A percentile compares a stretch with the other conserved stretches of the same genome.
phyloP scores from a whole-genome alignment of 2,329 filamentous ascomycete species.

The Fusarium metavorans region DNA sequence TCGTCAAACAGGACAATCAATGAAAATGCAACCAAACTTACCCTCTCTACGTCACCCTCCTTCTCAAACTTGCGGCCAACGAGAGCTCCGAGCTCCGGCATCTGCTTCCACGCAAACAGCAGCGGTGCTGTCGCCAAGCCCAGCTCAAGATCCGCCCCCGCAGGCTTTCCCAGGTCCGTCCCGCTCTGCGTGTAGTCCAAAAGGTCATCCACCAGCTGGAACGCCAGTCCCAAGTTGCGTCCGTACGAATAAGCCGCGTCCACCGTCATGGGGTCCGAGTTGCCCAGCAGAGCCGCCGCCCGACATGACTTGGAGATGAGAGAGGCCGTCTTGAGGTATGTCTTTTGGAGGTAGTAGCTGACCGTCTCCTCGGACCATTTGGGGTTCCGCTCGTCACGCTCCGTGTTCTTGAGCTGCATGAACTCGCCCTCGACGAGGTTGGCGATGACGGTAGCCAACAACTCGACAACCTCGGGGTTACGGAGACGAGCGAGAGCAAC shows the following conservation, averaged over 20 bases:
- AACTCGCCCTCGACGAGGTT: constrained; percentile 99
- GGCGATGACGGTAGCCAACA: constrained; percentile 95
- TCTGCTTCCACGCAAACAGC: constrained; percentile 94
- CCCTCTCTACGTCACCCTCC: constrained; percentile 86
- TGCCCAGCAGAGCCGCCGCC: constrained; percentile 86
- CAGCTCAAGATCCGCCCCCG: constrained; percentile 92
- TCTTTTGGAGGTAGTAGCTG: constrained; percentile 96
- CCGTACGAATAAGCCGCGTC: constrained; percentile 94
- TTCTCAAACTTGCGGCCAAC: constrained; percentile 91
- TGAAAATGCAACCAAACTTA: constrained; percentile 59
- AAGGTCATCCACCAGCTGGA: constrained; percentile 98
- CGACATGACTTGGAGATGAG: constrained; percentile 97
- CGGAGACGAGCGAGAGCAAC: constrained; percentile 91
- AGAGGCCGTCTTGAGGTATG: constrained; percentile 95
- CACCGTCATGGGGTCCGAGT: constrained; percentile 80
- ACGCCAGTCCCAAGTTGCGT: constrained; percentile 92
- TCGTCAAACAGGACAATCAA: constrained; percentile 9
- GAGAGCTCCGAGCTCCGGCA: constrained; percentile 83
- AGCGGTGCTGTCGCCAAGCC: constrained; percentile 94
- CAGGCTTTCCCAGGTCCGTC: constrained; percentile 90
- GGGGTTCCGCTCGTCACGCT: constrained; percentile 85
- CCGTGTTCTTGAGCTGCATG: constrained; percentile 99
- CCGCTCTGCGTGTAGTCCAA: constrained; percentile 93
- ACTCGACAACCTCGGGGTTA: constrained; percentile 93
- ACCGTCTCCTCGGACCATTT: constrained; percentile 90